Conservation (phyloP, 106 monocot genomes). For the Dendrobium catenatum region DNA sequence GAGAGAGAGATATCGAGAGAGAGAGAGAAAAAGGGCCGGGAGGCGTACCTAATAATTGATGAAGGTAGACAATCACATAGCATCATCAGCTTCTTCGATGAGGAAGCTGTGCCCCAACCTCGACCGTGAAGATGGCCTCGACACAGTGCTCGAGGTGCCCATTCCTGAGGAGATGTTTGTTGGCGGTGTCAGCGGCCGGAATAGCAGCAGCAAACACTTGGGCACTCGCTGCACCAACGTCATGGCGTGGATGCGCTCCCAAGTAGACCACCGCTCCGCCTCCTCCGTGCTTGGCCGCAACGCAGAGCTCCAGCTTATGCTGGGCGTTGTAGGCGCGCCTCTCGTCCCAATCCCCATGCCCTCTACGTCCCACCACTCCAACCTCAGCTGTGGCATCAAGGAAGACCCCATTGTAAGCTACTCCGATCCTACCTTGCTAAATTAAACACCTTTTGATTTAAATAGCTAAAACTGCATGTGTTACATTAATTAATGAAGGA, state of each 20-base stretch:
- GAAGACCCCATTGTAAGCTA: constrained; percentile 56
- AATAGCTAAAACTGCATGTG: no score
- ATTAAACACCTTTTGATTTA: no score
- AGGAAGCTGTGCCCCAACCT: constrained; percentile 72
- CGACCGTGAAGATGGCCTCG: constrained; percentile 52
- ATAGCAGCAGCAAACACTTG: constrained; percentile 9
- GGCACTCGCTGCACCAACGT: constrained; percentile 28
- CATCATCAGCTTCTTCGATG: constrained; percentile 18
- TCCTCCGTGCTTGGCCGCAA: constrained; percentile 15
- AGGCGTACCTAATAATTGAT: not conserved
- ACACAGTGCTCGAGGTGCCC: constrained; percentile 53
- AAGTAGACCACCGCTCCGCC: not conserved
- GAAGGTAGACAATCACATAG: not conserved
- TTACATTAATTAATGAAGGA: constrained; percentile 23
- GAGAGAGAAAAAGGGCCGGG: not conserved
- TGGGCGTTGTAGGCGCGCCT: constrained; percentile 72
- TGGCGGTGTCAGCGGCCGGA: not conserved
- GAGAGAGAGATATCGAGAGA: not conserved
- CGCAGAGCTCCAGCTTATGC: constrained; percentile 83
- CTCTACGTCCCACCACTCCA: constrained; percentile 6
- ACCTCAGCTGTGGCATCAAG: constrained; percentile 17
- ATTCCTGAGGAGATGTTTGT: constrained; percentile 52
- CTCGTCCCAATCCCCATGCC: constrained; percentile 58
- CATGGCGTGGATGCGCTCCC: constrained; percentile 34
- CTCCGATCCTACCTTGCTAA: not conserved